Percentiles rank a stretch among this genome's conserved stretches.
These are phyloP conservation scores for Salix suchowensis DNA, from an alignment of 345 rosid species.

Conservation along the genomic window DNA sequence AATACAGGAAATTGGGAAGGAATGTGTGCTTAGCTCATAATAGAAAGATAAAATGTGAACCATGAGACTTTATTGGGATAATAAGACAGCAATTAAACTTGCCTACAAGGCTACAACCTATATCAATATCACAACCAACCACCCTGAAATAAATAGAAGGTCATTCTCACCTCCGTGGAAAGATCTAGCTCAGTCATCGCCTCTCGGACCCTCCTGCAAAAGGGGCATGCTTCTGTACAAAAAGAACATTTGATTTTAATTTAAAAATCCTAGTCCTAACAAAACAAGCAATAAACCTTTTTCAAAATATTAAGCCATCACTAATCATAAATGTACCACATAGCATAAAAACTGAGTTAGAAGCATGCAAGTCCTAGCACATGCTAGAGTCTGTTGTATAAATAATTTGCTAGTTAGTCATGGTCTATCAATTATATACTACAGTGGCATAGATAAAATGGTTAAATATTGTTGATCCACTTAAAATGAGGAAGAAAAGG, in stretches of 20 bases:
- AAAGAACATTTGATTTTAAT: constrained; percentile 6
- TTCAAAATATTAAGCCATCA: neutral
- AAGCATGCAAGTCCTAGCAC: neutral
- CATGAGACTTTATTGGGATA: neutral
- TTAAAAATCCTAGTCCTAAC: neutral
- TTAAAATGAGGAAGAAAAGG: neutral
- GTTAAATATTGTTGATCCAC: neutral
- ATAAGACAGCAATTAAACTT: neutral
- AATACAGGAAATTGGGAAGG: neutral
- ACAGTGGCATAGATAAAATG: neutral
- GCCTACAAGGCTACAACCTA: neutral
- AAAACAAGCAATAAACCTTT: neutral
- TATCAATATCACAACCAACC: neutral
- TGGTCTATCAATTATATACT: neutral
- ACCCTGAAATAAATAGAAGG: neutral
- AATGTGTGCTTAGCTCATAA: neutral
- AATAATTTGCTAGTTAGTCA: neutral
- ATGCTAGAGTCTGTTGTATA: neutral
- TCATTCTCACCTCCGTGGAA: constrained; percentile 51
- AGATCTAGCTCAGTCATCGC: constrained; percentile 86
- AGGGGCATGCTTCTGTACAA: constrained; percentile 78
- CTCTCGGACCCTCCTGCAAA: constrained; percentile 81
- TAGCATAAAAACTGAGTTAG: neutral
- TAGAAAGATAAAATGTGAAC: neutral
- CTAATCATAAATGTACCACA: neutral